phyloP scores from a whole-genome alignment of 1,139 yeast genomes.

The Magnusiomyces starmeri region DNA sequence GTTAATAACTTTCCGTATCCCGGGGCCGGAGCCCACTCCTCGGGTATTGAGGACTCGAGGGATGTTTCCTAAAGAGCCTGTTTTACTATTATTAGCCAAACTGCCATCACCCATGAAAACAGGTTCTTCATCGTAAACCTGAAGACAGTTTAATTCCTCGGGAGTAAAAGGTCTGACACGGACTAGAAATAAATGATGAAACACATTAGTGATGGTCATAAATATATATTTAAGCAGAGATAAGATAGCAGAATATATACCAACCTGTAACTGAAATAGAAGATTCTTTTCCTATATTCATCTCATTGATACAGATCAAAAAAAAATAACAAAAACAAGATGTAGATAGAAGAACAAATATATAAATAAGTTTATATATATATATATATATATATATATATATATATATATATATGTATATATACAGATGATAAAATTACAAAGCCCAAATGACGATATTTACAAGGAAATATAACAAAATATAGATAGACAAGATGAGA shows the following conservation, averaged over 20 bases:
- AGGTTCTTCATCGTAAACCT: slow-evolving; percentile 29
- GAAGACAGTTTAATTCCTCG: slow-evolving; percentile 43
- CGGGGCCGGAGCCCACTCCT: slow-evolving; percentile 38
- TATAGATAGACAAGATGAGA: background rate
- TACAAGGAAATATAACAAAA: background rate
- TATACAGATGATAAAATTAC: background rate
- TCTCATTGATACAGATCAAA: too few species aligned
- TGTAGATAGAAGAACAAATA: background rate
- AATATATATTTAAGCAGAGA: background rate
- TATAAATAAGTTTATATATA: background rate
- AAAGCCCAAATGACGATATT: background rate
- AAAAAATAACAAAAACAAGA: too few species aligned
- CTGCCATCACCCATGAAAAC: slow-evolving; percentile 56
- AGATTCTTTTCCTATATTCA: slow-evolving; percentile 41
- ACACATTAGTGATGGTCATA: slow-evolving; percentile 7
- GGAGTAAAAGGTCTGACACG: slow-evolving; percentile 79
- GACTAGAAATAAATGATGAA: slow-evolving; percentile 21
- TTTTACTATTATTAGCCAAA: slow-evolving; percentile 22
- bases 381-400: background rate
- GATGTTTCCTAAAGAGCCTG: slow-evolving; percentile 8
- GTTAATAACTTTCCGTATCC: slow-evolving; percentile 59
- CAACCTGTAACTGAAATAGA: slow-evolving; percentile 67
- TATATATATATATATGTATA: background rate
- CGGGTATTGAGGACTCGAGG: too few species aligned
- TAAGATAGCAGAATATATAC: slow-evolving; percentile 3